Percentiles rank a stretch among this genome's conserved stretches.
phyloP scores from a whole-genome alignment of 1,284 basidiomycete genomes.

The Puccinia hordei region DNA sequence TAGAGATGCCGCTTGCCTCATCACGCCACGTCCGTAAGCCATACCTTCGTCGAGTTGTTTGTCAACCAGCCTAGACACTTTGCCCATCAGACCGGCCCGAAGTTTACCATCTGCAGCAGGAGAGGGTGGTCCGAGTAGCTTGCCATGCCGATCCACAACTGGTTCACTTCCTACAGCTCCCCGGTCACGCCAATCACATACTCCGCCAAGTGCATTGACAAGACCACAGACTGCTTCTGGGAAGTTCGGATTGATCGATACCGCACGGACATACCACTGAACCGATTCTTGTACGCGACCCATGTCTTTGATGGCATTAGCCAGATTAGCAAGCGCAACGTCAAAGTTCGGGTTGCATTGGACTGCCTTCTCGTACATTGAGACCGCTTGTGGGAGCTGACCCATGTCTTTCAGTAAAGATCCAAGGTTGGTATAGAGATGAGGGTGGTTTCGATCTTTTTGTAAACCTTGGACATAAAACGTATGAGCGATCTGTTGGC shows the following conservation, averaged over 20 bases:
- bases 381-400: constrained; percentile 64
- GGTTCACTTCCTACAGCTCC: constrained; percentile 56
- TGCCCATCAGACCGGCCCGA: constrained; percentile 63
- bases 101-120: constrained; percentile 52
- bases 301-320: constrained; percentile 66
- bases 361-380: constrained; percentile 65
- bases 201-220: constrained; percentile 64
- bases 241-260: constrained; percentile 65
- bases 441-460: constrained; percentile 66
- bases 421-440: constrained; percentile 68
- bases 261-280: constrained; percentile 65
- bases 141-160: constrained; percentile 42
- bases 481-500: constrained; percentile 63
- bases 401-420: constrained; percentile 68
- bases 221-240: constrained; percentile 68
- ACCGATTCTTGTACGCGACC: constrained; percentile 66
- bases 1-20: constrained; percentile 60
- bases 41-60: constrained; percentile 63
- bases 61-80: constrained; percentile 63
- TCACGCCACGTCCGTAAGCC: constrained; percentile 61
- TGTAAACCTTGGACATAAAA: constrained; percentile 67
- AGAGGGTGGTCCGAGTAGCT: constrained; percentile 27
- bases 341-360: constrained; percentile 66
- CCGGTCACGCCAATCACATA: constrained; percentile 67
- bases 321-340: constrained; percentile 68